These are phyloP conservation scores for Backusella morwellensis DNA, from an alignment of 192 early-diverging fungal species.

Conservation along the genomic window DNA sequence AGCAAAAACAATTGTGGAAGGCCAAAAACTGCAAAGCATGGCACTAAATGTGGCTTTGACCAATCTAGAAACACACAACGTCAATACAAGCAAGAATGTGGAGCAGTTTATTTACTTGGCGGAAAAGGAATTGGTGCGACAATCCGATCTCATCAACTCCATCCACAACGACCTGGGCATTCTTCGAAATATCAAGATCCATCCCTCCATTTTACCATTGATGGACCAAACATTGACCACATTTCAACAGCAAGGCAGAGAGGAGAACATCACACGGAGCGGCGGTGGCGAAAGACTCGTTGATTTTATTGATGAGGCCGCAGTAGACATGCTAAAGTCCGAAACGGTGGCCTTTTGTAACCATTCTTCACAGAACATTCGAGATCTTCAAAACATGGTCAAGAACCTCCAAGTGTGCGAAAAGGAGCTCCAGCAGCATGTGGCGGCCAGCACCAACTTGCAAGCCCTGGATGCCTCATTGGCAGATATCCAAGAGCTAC, in stretches of 20 bases:
- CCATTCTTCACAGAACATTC: constrained; percentile 5
- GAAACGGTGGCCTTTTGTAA: constrained; percentile 4
- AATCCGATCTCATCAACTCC: constrained; percentile 26
- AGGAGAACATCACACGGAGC: not conserved
- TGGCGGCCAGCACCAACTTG: constrained; percentile 14
- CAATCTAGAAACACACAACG: constrained; percentile 49
- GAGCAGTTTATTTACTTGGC: constrained; percentile 41
- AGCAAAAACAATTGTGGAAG: constrained; percentile 41
- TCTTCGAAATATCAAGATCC: constrained; percentile 44
- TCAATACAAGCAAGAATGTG: constrained; percentile 30
- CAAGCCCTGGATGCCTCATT: constrained; percentile 22
- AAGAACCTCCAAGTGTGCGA: constrained; percentile 11
- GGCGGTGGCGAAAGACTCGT: not conserved
- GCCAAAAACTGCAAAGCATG: constrained; percentile 47
- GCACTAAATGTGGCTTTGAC: constrained; percentile 50
- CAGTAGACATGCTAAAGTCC: not conserved
- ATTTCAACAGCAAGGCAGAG: not conserved
- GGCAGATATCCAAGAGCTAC: constrained; percentile 13
- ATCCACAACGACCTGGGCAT: constrained; percentile 41
- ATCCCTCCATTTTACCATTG: constrained; percentile 34
- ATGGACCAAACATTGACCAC: not conserved
- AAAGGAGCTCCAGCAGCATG: constrained; percentile 14
- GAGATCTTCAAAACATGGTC: constrained; percentile 13
- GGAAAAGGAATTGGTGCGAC: constrained; percentile 40
- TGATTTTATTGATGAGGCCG: constrained; percentile 13